Percentiles rank a stretch among this genome's conserved stretches.
Conservation (phyloP, 2,329 filamentous ascomycete species). For the Tolypocladium album region DNA sequence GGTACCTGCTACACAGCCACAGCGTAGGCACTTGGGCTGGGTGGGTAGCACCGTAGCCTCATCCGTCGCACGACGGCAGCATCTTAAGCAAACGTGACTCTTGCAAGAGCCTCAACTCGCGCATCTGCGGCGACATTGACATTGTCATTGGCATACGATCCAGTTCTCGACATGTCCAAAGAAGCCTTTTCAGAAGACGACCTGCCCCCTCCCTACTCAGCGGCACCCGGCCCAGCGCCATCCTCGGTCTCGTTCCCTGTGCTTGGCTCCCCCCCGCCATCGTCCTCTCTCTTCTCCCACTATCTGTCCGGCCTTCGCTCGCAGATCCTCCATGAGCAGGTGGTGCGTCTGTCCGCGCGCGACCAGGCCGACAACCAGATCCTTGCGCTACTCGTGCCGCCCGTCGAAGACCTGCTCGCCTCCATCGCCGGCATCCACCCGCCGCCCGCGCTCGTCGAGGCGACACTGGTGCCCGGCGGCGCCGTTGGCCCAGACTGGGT, state of each 20-base stretch:
- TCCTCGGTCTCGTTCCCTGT: not conserved
- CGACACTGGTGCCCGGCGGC: constrained; percentile 32
- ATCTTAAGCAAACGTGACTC: not conserved
- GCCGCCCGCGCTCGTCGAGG: constrained; percentile 24
- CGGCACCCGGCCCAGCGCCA: not conserved
- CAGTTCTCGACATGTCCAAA: not conserved
- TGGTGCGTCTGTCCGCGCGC: constrained; percentile 20
- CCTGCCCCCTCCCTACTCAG: not conserved
- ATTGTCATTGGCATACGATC: not conserved
- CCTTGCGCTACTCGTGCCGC: constrained; percentile 27
- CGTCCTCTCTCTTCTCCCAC: constrained; percentile 18
- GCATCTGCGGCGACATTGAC: not conserved
- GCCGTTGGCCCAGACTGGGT: constrained; percentile 26
- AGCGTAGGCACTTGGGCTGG: not conserved
- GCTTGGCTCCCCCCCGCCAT: not conserved
- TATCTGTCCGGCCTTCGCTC: constrained; percentile 25
- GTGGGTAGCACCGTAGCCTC: no score
- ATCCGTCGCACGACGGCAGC: no score
- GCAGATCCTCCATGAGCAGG: constrained; percentile 23
- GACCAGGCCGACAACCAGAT: constrained; percentile 26
- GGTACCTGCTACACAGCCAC: not conserved
- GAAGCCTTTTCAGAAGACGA: not conserved
- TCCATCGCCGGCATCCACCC: constrained; percentile 22
- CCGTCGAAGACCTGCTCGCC: constrained; percentile 29
- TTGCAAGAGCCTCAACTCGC: not conserved